Evolutionary conservation across 2,329 filamentous ascomycete species (phyloP), one percentile per base, ranked within the genome.

Genomic region (Aspergillus neotritici): DNA sequence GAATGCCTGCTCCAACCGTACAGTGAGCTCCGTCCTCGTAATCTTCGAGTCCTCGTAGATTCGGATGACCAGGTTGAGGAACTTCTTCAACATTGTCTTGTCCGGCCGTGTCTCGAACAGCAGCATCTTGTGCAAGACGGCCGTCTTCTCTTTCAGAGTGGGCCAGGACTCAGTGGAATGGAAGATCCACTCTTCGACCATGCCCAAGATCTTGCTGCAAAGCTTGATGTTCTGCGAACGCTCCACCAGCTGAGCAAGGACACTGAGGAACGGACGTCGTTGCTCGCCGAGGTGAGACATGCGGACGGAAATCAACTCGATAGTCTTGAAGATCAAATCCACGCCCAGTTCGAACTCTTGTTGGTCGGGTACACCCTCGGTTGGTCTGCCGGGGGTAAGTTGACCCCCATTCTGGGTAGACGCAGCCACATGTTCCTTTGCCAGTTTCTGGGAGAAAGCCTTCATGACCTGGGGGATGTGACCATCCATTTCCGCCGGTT

Each of bases 11-110:
- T 99, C 93, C 78, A 99, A 86, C 4, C 94, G 82, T 8, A 99
- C 94, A 0, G 93, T 97, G 41, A 99, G 77, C 67, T 99, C 93
- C 0, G 91, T 96, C 28, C 90, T 80, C 1, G 90, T 89, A 50
- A 98, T 93, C 68, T 94, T 95, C 0, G 89, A 87, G 58, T 98
- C 93, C 61, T 98, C 94, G 63, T 99, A 99, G 47, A 99, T 96
- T 37, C 90, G 83, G 55, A 98, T 94, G 17, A 99, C 93, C 17
- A 99, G 80, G 52, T 97, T 87, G 46, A 98, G 75, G 71, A 97
- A 99, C 61, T 91, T 91, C 54, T 84, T 89, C 44, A 98, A 75
- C 70, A 98, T 83, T 0, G 84, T 88, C 28, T 83, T 80, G 61
- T 97, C 91, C 21, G 78, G 71, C 31, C 93, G 80, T 44, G 87